Conservation (phyloP, 345 rosid genomes). For the Populus davidiana region DNA sequence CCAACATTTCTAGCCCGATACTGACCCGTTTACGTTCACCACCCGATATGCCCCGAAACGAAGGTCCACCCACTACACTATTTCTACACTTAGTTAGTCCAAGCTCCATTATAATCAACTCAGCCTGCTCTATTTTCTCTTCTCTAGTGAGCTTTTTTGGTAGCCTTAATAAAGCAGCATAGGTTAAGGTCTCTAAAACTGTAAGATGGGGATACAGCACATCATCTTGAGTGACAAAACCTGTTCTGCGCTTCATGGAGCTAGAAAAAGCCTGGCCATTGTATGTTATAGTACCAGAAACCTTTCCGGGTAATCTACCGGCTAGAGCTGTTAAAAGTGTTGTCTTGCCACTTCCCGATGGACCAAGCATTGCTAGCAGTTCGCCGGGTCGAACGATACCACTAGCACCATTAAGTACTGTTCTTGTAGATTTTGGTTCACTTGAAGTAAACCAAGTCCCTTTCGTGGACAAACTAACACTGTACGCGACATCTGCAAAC, state of each 20-base stretch:
- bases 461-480: slow-evolving; percentile 35
- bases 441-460: slow-evolving; percentile 32
- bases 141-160: slow-evolving; percentile 54
- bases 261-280: slow-evolving; percentile 65
- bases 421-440: slow-evolving; percentile 52
- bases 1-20: slow-evolving; percentile 85
- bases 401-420: slow-evolving; percentile 65
- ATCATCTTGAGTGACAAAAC: slow-evolving; percentile 83
- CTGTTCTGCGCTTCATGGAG: slow-evolving; percentile 70
- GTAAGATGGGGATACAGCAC: slow-evolving; percentile 84
- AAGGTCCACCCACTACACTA: slow-evolving; percentile 67
- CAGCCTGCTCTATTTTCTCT: slow-evolving; percentile 71
- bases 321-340: slow-evolving; percentile 78
- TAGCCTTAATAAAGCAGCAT: slow-evolving; percentile 67
- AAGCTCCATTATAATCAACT: slow-evolving; percentile 59
- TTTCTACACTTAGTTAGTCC: slow-evolving; percentile 64
- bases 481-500: slow-evolving; percentile 76
- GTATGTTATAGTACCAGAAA: slow-evolving; percentile 64
- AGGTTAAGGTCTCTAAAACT: slow-evolving; percentile 71
- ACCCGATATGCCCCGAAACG: slow-evolving; percentile 77
- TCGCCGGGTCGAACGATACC: slow-evolving; percentile 85
- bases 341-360: slow-evolving; percentile 94
- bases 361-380: slow-evolving; percentile 90
- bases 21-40: slow-evolving; percentile 92
- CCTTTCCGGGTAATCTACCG: slow-evolving; percentile 68